Percentiles rank a stretch among this genome's conserved stretches.
Conservation (phyloP, 192 early-diverging fungal genomes). For the Podila epigama region DNA sequence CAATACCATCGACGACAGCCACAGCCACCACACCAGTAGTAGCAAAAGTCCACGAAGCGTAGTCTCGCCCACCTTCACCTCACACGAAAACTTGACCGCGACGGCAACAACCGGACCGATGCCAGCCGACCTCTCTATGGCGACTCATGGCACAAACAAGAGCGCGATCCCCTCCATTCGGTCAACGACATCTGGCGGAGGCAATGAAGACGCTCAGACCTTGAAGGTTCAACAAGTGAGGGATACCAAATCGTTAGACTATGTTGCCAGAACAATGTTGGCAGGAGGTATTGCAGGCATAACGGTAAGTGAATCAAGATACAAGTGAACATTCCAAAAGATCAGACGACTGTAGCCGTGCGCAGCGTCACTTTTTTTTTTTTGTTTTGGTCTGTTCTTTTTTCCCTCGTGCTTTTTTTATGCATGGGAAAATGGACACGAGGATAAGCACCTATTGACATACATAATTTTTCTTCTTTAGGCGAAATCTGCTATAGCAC, state of each 20-base stretch:
- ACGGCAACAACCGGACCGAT: background rate
- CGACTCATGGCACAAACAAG: background rate
- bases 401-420: background rate
- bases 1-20: no score
- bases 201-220: background rate
- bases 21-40: no score
- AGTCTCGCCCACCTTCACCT: background rate
- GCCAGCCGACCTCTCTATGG: background rate
- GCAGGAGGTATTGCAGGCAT: constrained; percentile 62
- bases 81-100: background rate
- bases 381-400: background rate
- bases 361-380: constrained; percentile 1
- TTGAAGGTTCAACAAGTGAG: background rate
- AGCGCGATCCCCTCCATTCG: background rate
- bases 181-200: background rate
- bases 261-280: constrained; percentile 54
- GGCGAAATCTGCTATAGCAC: constrained; percentile 83
- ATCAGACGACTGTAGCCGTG: background rate
- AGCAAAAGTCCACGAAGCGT: no score
- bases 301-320: constrained; percentile 41
- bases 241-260: constrained; percentile 52
- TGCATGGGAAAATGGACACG: background rate
- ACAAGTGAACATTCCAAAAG: background rate
- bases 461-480: constrained; percentile 4
- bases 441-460: background rate